Evolutionary conservation across 2,329 filamentous ascomycete species (phyloP), one percentile per base, ranked within the genome.

Genomic region (Botrytis elliptica): DNA sequence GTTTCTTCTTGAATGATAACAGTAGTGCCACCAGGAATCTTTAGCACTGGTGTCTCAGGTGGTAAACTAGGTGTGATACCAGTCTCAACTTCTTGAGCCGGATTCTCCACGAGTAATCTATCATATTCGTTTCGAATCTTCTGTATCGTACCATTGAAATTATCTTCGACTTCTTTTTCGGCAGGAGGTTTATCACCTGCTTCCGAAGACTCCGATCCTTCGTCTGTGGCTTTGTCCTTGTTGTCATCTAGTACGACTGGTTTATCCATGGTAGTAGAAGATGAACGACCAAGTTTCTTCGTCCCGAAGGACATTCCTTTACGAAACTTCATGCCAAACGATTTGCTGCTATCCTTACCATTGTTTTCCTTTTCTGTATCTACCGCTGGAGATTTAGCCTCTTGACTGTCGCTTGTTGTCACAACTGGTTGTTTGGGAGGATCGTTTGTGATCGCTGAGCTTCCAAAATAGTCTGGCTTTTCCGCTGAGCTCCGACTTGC

Each of bases 261-360:
- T 81, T 96, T 97, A 74, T 92, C 89, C 5, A 92, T 88, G 9
- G 88, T 88, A 0, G 88, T 88, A 6, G 91, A 91, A 6, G 87
- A 85, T 3, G 91, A 91, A 25, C 93, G 89, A 20, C 90, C 90
- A 22, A 95, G 86, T 83, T 97, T 97, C 85, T 97, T 98, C 79
- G 91, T 92, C 77, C 91, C 91, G 79, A 95, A 94, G 0, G 91
- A 90, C 85, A 88, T 88, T 83, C 88, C 75, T 86, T 79, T 88
- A 66, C 92, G 90, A 82, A 97, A 95, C 79, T 93, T 93, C 84
- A 95, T 96, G 62, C 92, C 90, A 81, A 97, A 97, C 9, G 93
- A 85, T 3, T 88, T 91, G 72, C 86, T 81, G 69, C 83, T 83
- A 75, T 88, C 88, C 76, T 93, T 92, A 20, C 85, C 84, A 72